Base-by-base conservation (phyloP, 2,329 filamentous ascomycete species). In the Cephalotrichum gorgonifer region DNA sequence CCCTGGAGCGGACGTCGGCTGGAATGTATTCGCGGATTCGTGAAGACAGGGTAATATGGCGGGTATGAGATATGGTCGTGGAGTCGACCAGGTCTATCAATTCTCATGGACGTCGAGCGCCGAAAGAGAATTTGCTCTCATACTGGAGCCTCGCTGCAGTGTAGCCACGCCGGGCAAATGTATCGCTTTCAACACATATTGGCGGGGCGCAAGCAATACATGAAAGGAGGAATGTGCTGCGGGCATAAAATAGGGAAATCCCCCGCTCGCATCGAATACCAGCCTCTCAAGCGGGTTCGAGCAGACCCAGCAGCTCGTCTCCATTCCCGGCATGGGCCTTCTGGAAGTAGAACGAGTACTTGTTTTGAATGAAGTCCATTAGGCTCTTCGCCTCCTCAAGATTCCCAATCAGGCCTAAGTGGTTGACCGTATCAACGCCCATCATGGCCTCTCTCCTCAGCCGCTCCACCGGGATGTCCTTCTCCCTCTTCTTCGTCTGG, bases 381-480 rank as follows among this genome's bases (percentile, higher is more conserved):
- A 69, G 53, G 28, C 54, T 51, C 35, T 62, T 55, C 2, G 66
- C 66, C 50, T 67, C 59, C 2, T 57, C 53, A 3, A 57, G 50
- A 49, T 61, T 52, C 33, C 65, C 64, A 5, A 58, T 49, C 22
- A 60, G 57, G 9, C 60, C 56, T 6, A 70, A 55, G 42, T 66
- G 58, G 41, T 61, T 62, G 35, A 65, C 61, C 2, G 66, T 64
- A 49, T 70, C 57, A 50, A 58, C 55, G n/a, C 53, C 57, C 56
- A 59, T 55, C 3, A 53, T 25, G 42, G 54, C 30, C 50, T 51
- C 14, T 47, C 50, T 17, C 52, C 51, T 26, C 44, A 43, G 9
- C 44, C 23, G n/a, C 51, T 45, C 9, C 28, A 6, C 3, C 20
- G 23, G 26, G 5, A 4, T 22, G 27, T n/a, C 22, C 17, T 14